These are phyloP conservation scores for Otatea glauca DNA, from an alignment of 176 grass and related monocot species.

Conservation along the genomic window DNA sequence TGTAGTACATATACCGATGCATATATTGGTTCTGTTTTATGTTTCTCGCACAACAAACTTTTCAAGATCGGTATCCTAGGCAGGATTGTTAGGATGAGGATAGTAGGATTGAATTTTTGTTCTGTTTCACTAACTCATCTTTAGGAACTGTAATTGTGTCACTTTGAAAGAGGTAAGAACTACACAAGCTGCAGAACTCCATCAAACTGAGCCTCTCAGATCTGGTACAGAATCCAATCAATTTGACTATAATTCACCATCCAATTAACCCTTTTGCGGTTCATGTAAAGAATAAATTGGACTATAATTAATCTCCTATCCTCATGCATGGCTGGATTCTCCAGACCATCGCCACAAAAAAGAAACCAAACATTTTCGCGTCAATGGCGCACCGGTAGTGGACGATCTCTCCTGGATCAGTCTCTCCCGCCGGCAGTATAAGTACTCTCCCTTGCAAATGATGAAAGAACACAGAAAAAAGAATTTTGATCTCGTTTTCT, in stretches of 20 bases:
- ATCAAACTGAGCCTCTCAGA: neutral
- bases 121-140: neutral
- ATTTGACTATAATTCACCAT: neutral
- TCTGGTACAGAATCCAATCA: neutral
- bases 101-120: neutral
- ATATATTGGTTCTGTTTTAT: neutral
- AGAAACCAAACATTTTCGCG: constrained; percentile 19
- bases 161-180: neutral
- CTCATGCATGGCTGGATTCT: constrained; percentile 47
- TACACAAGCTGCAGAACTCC: neutral
- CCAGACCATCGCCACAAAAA: constrained; percentile 29
- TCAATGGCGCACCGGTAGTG: constrained; percentile 33
- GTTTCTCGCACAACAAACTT: neutral
- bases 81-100: neutral
- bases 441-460: neutral
- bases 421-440: constrained; percentile 49
- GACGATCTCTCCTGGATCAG: constrained; percentile 59
- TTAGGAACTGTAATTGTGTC: neutral
- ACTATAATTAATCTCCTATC: too few relatives aligned
- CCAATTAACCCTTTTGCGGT: neutral
- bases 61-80: neutral
- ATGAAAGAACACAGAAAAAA: constrained; percentile 23
- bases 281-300: neutral
- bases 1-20: neutral
- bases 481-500: neutral